These are phyloP conservation scores for Alternaria brassicicola DNA, from an alignment of 2,329 filamentous ascomycete genomes.

Conservation along the genomic window DNA sequence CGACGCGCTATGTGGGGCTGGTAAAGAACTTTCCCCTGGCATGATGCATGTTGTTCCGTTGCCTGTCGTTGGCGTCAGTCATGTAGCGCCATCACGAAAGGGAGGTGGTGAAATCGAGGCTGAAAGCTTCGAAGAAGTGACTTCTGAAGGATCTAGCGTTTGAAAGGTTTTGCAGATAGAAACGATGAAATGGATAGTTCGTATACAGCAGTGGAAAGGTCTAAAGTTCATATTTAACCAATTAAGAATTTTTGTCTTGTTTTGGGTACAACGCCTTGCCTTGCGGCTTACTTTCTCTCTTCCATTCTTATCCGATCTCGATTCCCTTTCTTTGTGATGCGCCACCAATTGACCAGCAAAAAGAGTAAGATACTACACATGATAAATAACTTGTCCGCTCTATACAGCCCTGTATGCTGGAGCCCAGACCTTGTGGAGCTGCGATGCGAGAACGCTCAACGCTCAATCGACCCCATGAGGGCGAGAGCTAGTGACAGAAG, in stretches of 20 bases:
- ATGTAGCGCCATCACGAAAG: not conserved
- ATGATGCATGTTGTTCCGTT: not conserved
- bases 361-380: constrained; percentile 1
- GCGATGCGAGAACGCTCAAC: constrained; percentile 15
- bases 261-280: constrained; percentile 1
- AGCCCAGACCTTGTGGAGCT: constrained; percentile 8
- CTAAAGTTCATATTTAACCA: not conserved
- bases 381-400: constrained; percentile 3
- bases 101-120: not conserved
- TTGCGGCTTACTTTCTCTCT: not conserved
- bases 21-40: not conserved
- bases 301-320: not conserved
- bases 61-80: not conserved
- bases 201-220: not conserved
- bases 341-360: not conserved
- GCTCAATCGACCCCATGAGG: constrained; percentile 23
- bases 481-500: constrained; percentile 22
- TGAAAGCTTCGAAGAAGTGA: not conserved
- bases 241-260: not conserved
- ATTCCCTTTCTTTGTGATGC: not conserved
- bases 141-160: not conserved
- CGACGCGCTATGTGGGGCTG: not conserved
- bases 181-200: not conserved
- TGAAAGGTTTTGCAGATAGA: not conserved
- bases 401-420: constrained; percentile 14